A percentile compares a stretch with the other conserved stretches of the same genome.
Evolutionary conservation across 2,329 filamentous ascomycete genomes (phyloP).

Genomic region (Microdochium nivale): DNA sequence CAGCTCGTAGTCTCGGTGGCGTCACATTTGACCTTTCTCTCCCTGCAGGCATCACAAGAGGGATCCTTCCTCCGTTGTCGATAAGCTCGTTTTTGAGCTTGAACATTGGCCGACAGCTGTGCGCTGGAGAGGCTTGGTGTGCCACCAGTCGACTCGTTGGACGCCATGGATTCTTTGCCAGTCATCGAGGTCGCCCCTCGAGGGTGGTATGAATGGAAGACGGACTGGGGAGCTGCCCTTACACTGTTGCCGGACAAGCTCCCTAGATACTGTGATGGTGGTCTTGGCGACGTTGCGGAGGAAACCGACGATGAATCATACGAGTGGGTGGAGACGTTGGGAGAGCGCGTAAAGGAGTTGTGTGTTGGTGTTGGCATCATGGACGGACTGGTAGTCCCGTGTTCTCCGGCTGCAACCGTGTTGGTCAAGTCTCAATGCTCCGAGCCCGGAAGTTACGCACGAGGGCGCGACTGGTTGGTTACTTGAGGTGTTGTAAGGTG

Average conservation of each 20-base stretch:
- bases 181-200: conserved; percentile 38
- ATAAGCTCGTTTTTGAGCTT: conserved; percentile 86
- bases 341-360: conserved; percentile 51
- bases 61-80: conserved; percentile 92
- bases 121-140: conserved; percentile 39
- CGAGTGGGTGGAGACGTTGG: conserved; percentile 51
- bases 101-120: conserved; percentile 38
- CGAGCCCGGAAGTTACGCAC: background rate
- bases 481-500: no score
- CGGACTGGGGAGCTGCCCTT: conserved; percentile 17
- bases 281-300: conserved; percentile 51
- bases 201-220: conserved; percentile 45
- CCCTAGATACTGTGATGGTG: conserved; percentile 41
- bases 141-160: conserved; percentile 46
- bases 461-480: no score
- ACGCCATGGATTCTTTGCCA: conserved; percentile 53
- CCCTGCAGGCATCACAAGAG: conserved; percentile 92
- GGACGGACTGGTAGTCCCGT: conserved; percentile 21
- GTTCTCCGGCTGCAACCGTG: conserved; percentile 14
- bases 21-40: conserved; percentile 82
- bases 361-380: conserved; percentile 49
- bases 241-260: conserved; percentile 29
- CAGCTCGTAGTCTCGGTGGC: conserved; percentile 94
- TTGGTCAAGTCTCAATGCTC: background rate
- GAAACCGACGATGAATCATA: conserved; percentile 58